Evolutionary conservation across 1,284 basidiomycete species (phyloP), one percentile per base, ranked within the genome.

Genomic region (Sporisorium iseilematis-ciliati): DNA sequence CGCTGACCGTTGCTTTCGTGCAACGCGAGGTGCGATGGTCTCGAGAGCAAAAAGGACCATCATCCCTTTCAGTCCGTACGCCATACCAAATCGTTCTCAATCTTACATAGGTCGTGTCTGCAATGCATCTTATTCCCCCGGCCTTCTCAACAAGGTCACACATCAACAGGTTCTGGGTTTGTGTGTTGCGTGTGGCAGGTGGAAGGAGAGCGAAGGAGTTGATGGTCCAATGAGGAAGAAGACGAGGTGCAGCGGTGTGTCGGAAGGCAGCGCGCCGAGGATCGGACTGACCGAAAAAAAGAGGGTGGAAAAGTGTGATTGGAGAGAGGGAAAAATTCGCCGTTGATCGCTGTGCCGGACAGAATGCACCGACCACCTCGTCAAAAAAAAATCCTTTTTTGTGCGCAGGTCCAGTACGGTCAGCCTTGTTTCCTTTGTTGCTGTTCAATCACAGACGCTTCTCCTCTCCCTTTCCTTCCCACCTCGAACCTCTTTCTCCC

Each of bases 91-190:
- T 33, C 33, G 43, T 31, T 51, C 29, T 40, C 56, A 60, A 59
- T 40, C 29, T 54, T 45, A 38, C 56, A 46, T 29, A 49, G 11
- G 62, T 66, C 60, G 56, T 61, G 53, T 73, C 56, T 58, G 70
- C 65, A 73, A 73, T 73, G 60, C 65, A 74, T 65, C 62, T 59
- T 67, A 75, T 75, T 57, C 62, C 65, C 65, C 57, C 66, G 56
- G 59, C 80, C 78, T 81, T 81, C 77, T 81, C 80, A 81, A 81
- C 80, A 81, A 80, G 78, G 80, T 75, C 65, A 63, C 31, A 59
- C 48, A 56, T 54, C 45, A 21, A 45, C n/a, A 12, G 11, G 33
- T 38, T 23, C n/a, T 41, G 20, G 23, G 18, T 23, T 18, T n/a
- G 55, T 51, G 38, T 50, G 43, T 20, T 23, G 43, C 11, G 10